These are phyloP conservation scores for Lavandula angustifolia DNA, from an alignment of 257 asterid species.

Conservation along the genomic window DNA sequence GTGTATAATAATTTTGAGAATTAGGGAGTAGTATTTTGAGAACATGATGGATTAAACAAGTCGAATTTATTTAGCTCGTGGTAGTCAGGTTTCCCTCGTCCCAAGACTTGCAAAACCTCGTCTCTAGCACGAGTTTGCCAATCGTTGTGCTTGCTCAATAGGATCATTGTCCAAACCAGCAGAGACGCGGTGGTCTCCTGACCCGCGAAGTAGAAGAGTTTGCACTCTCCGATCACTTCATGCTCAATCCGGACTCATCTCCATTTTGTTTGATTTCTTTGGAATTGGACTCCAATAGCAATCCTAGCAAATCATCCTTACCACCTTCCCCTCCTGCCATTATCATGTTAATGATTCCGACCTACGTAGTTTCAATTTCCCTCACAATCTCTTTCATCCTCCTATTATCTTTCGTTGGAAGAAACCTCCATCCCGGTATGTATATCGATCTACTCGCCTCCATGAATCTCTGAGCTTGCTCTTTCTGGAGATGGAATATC, in stretches of 20 bases:
- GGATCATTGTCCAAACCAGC: constrained; percentile 51
- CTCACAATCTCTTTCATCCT: constrained; percentile 37
- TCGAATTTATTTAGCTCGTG: constrained; percentile 27
- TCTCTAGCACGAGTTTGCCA: constrained; percentile 50
- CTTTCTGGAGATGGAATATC: constrained; percentile 56
- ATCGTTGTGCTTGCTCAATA: constrained; percentile 33
- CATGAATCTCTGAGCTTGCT: constrained; percentile 28
- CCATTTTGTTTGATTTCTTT: constrained; percentile 38
- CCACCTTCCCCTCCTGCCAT: constrained; percentile 17
- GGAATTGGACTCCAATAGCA: constrained; percentile 39
- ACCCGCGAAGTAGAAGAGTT: constrained; percentile 47
- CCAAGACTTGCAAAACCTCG: constrained; percentile 40
- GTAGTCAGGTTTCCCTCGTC: constrained; percentile 29
- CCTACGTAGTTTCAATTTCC: constrained; percentile 28
- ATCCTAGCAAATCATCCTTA: constrained; percentile 38
- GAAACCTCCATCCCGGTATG: constrained; percentile 48
- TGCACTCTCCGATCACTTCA: constrained; percentile 52
- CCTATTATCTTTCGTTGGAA: constrained; percentile 38
- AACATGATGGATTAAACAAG: too few species aligned
- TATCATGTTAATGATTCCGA: constrained; percentile 29
- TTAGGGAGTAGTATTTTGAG: too few species aligned
- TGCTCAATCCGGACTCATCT: constrained; percentile 31
- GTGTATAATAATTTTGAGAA: too few species aligned
- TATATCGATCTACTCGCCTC: constrained; percentile 25
- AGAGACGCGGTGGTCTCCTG: constrained; percentile 43